These are phyloP conservation scores for Neurospora cerealis DNA, from an alignment of 495 filamentous ascomycete genomes.

Conservation along the genomic window DNA sequence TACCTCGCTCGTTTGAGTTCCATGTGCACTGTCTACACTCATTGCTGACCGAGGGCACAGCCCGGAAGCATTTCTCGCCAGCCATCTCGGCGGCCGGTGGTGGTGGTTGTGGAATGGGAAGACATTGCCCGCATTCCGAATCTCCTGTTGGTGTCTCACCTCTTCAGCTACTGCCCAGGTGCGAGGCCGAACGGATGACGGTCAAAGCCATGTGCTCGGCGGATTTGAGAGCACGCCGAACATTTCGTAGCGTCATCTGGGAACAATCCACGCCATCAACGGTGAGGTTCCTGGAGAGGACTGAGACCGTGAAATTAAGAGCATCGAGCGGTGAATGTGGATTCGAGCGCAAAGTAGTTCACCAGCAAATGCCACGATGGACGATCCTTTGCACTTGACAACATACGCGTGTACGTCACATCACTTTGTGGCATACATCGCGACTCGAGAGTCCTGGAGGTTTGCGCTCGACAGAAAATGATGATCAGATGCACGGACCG, in stretches of 20 bases:
- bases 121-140: conserved; percentile 6
- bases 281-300: neutral
- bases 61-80: neutral
- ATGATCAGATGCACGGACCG: neutral
- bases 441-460: neutral
- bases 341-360: no score
- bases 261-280: neutral
- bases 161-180: neutral
- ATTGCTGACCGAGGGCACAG: neutral
- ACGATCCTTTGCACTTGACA: neutral
- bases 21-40: neutral
- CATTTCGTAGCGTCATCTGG: neutral
- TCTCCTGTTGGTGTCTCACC: neutral
- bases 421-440: neutral
- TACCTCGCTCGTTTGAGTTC: neutral
- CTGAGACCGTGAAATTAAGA: neutral
- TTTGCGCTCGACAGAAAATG: neutral
- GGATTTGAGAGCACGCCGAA: neutral
- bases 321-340: neutral
- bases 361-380: no score
- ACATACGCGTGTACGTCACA: neutral
- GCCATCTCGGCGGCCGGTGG: neutral
- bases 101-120: conserved; percentile 4
- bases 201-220: neutral
- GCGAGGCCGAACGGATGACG: neutral